A percentile compares a stretch with the other conserved stretches of the same genome.
Conservation (phyloP, 2,329 filamentous ascomycete species). For the Esteya vermicola region DNA sequence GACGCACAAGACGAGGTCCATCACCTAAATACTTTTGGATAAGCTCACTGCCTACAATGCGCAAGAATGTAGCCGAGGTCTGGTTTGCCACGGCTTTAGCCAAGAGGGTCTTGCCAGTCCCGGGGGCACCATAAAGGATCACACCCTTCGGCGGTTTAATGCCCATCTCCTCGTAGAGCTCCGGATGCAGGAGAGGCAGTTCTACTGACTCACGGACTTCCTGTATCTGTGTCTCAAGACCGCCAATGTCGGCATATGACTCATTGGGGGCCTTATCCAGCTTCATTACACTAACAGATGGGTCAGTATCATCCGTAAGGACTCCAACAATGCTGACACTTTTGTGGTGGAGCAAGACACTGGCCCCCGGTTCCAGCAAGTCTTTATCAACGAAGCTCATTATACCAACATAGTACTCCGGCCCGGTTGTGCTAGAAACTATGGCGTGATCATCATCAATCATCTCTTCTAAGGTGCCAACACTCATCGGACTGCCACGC, state of each 20-base stretch:
- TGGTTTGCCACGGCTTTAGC: conserved; percentile 98
- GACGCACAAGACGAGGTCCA: conserved; percentile 83
- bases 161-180: conserved; percentile 99
- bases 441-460: conserved; percentile 99
- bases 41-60: conserved; percentile 91
- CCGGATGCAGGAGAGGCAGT: conserved; percentile 83
- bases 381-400: conserved; percentile 99
- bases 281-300: conserved; percentile 96
- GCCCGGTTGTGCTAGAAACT: conserved; percentile 90
- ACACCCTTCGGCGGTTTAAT: conserved; percentile 99
- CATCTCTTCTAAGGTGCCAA: conserved; percentile 94
- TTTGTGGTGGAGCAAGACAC: conserved; percentile 92
- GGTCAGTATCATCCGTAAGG: conserved; percentile 89
- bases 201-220: conserved; percentile 97
- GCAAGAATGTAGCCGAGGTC: conserved; percentile 95
- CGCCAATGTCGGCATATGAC: conserved; percentile 96
- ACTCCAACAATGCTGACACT: conserved; percentile 96
- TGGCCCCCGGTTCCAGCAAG: conserved; percentile 87
- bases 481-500: conserved; percentile 96
- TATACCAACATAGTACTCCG: conserved; percentile 98
- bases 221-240: conserved; percentile 87
- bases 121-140: conserved; percentile 92
- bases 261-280: conserved; percentile 97
- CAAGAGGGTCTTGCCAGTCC: conserved; percentile 90
- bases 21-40: conserved; percentile 99